These are phyloP conservation scores for Epichloe sibirici DNA, from an alignment of 2,329 filamentous ascomycete species.

Conservation along the genomic window DNA sequence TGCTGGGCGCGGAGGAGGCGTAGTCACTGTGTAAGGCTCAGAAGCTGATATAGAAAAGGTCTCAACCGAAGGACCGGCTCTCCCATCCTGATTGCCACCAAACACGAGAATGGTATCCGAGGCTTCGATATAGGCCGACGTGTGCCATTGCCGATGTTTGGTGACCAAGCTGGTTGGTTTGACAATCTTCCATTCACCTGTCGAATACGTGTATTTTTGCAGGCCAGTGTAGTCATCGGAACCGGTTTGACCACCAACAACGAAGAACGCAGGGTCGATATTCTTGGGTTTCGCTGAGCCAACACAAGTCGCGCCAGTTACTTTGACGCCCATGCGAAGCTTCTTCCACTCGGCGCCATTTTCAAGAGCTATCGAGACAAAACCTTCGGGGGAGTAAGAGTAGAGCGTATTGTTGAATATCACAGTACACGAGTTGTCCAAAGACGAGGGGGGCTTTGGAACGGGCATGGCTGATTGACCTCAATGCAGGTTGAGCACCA, in stretches of 20 bases:
- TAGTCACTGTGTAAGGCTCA: slow-evolving; percentile 49
- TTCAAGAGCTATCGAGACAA: slow-evolving; percentile 60
- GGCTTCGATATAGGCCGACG: slow-evolving; percentile 59
- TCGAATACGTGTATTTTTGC: slow-evolving; percentile 51
- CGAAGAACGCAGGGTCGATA: slow-evolving; percentile 54
- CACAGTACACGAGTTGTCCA: slow-evolving; percentile 71
- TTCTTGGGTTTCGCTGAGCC: slow-evolving; percentile 50
- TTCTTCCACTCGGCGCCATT: slow-evolving; percentile 60
- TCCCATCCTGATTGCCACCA: slow-evolving; percentile 57
- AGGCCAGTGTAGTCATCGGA: slow-evolving; percentile 56
- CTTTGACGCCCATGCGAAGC: slow-evolving; percentile 52
- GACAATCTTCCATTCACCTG: slow-evolving; percentile 39
- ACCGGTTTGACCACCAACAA: slow-evolving; percentile 60
- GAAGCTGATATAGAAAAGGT: slow-evolving; percentile 63
- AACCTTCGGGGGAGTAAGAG: slow-evolving; percentile 63
- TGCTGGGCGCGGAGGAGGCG: slow-evolving; percentile 47
- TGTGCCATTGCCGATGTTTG: slow-evolving; percentile 62
- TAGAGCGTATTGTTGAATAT: slow-evolving; percentile 76
- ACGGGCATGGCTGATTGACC: slow-evolving; percentile 46
- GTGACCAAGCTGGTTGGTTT: slow-evolving; percentile 36
- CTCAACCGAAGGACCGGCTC: slow-evolving; percentile 47
- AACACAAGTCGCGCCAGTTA: slow-evolving; percentile 68
- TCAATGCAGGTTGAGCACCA: not conserved
- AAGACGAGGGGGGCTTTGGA: slow-evolving; percentile 54
- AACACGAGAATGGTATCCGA: slow-evolving; percentile 68